Conservation (phyloP, 805 yeast species). For the Cyberlindnera mrakii region DNA sequence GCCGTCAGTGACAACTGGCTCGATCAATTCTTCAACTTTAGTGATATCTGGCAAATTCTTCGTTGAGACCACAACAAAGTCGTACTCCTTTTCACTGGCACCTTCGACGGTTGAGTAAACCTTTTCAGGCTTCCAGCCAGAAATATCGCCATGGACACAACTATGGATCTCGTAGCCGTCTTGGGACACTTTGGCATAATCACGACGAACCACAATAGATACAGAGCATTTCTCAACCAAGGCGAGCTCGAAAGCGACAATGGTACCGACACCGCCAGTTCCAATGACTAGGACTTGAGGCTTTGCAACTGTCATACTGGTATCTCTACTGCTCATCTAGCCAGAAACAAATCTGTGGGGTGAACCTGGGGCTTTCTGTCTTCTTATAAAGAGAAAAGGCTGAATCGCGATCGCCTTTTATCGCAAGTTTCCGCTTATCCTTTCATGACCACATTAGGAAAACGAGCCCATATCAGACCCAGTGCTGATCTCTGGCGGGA, state of each 20-base stretch:
- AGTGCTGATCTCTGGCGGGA: too few relatives aligned
- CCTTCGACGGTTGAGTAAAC: constrained; percentile 38
- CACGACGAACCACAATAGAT: constrained; percentile 61
- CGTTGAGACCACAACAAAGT: constrained; percentile 54
- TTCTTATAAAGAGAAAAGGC: too few relatives aligned
- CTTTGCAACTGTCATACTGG: not conserved
- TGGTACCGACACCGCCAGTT: constrained; percentile 82
- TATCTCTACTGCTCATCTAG: too few relatives aligned
- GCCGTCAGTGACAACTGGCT: constrained; percentile 40
- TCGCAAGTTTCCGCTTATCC: too few relatives aligned
- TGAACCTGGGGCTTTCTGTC: too few relatives aligned
- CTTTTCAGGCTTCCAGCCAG: constrained; percentile 54
- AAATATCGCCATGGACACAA: constrained; percentile 51
- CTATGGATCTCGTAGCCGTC: constrained; percentile 59
- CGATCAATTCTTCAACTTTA: constrained; percentile 44
- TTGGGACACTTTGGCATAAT: constrained; percentile 44
- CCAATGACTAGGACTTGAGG: constrained; percentile 59
- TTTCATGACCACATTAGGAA: too few relatives aligned
- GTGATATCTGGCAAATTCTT: constrained; percentile 61
- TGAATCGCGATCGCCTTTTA: too few relatives aligned
- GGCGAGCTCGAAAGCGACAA: constrained; percentile 61
- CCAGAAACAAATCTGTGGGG: too few relatives aligned
- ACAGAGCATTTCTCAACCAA: constrained; percentile 43
- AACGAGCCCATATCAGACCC: too few relatives aligned
- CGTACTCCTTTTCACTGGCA: constrained; percentile 43